phyloP scores from a whole-genome alignment of 495 filamentous ascomycete species.

The Hypoxylon crocopeplum region DNA sequence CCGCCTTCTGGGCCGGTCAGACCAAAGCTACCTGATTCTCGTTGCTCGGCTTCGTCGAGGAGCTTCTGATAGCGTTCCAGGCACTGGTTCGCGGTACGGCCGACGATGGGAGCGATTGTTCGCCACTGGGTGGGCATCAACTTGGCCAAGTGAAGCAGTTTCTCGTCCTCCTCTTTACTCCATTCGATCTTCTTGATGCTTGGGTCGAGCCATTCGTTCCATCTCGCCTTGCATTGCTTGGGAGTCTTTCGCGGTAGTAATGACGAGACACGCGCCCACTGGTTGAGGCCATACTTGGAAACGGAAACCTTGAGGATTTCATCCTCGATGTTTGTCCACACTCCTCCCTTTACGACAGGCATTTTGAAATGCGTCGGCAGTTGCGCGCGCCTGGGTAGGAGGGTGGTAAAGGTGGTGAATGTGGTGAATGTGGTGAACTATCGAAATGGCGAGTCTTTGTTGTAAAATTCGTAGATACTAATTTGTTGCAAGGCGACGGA shows the following conservation, averaged over 20 bases:
- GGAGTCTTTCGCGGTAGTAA: slow-evolving; percentile 96
- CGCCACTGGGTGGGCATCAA: slow-evolving; percentile 99
- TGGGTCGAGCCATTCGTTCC: slow-evolving; percentile 98
- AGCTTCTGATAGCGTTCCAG: slow-evolving; percentile 96
- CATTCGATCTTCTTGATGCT: slow-evolving; percentile 98
- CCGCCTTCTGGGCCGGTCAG: slow-evolving; percentile 86
- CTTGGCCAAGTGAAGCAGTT: slow-evolving; percentile 93
- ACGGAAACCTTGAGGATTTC: slow-evolving; percentile 97
- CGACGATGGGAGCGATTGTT: slow-evolving; percentile 96
- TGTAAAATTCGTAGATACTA: slow-evolving; percentile 2
- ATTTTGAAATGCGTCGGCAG: slow-evolving; percentile 59
- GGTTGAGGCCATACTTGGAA: slow-evolving; percentile 96
- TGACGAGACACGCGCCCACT: slow-evolving; percentile 98
- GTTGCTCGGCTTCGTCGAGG: slow-evolving; percentile 92
- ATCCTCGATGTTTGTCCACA: slow-evolving; percentile 83
- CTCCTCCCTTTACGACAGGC: slow-evolving; percentile 98
- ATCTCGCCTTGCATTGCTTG: slow-evolving; percentile 98
- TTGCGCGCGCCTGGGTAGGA: background rate
- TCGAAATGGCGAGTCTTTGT: slow-evolving; percentile 1
- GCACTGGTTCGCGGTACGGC: slow-evolving; percentile 94
- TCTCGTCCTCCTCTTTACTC: slow-evolving; percentile 99
- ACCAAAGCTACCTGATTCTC: slow-evolving; percentile 80
- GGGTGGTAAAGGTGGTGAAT: background rate
- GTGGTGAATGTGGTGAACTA: background rate
- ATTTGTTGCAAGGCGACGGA: slow-evolving; percentile 15